Evolutionary conservation across 768 basidiomycete species (phyloP).

Genomic region (Punctularia strigosozonata): DNA sequence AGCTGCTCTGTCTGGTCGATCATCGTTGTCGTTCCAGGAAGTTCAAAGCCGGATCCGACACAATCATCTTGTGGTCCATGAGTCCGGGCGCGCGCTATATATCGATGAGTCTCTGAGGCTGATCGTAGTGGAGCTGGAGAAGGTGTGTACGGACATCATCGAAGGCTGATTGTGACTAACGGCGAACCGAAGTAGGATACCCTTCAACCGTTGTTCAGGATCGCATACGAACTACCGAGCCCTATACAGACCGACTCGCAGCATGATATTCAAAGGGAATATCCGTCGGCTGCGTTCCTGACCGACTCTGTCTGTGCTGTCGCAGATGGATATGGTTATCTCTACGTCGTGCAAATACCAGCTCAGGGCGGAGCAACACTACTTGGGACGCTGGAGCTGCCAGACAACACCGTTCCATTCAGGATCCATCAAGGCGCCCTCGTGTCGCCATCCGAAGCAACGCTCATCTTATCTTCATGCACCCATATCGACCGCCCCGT

Average conservation of each 20-base stretch:
- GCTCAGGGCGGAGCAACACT: slow-evolving; percentile 26
- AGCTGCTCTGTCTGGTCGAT: slow-evolving; percentile 46
- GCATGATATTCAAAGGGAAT: slow-evolving; percentile 44
- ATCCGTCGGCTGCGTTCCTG: slow-evolving; percentile 59
- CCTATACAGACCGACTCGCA: slow-evolving; percentile 31
- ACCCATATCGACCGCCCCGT: slow-evolving; percentile 21
- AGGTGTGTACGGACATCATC: slow-evolving; percentile 32
- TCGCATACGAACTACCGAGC: slow-evolving; percentile 49
- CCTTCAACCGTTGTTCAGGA: slow-evolving; percentile 36
- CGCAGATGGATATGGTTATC: slow-evolving; percentile 58
- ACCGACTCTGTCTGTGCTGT: slow-evolving; percentile 37
- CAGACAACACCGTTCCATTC: slow-evolving; percentile 24
- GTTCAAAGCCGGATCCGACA: slow-evolving; percentile 77
- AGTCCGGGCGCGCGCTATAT: slow-evolving; percentile 44
- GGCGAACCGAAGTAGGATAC: slow-evolving; percentile 32
- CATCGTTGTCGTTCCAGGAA: slow-evolving; percentile 65
- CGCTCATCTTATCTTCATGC: slow-evolving; percentile 50
- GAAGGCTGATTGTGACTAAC: not conserved
- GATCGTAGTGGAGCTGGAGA: slow-evolving; percentile 41
- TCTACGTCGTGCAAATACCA: slow-evolving; percentile 46
- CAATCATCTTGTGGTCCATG: slow-evolving; percentile 58
- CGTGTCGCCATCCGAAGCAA: slow-evolving; percentile 24
- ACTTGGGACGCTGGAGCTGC: slow-evolving; percentile 25
- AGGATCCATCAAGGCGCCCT: slow-evolving; percentile 30
- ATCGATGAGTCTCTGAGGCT: slow-evolving; percentile 55